These are phyloP conservation scores for Magnaporthiopsis rhizophila DNA, from an alignment of 2,329 filamentous ascomycete genomes.

Conservation along the genomic window DNA sequence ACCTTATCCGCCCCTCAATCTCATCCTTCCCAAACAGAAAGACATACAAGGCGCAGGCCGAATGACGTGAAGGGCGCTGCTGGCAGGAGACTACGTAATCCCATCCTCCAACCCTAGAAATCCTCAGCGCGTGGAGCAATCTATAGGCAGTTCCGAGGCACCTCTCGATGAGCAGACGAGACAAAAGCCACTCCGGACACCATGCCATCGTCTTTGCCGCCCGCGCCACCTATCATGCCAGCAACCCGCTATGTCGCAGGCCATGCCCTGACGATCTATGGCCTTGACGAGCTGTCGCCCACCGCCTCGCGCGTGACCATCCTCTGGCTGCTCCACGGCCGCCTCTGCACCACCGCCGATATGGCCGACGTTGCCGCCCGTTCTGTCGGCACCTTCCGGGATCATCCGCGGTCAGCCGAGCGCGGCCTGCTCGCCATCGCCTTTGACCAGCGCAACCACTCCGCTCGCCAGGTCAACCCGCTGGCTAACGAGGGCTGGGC, in stretches of 20 bases:
- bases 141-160: neutral
- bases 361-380: constrained; percentile 71
- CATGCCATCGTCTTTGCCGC: constrained; percentile 21
- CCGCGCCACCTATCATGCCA: constrained; percentile 48
- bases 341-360: constrained; percentile 58
- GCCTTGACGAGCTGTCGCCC: constrained; percentile 62
- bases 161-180: neutral
- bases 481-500: constrained; percentile 72
- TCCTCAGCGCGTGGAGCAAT: neutral
- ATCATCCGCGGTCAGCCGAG: constrained; percentile 18
- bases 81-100: neutral
- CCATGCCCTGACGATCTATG: constrained; percentile 71
- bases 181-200: constrained; percentile 7
- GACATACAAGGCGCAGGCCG: no score
- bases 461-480: constrained; percentile 58
- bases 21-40: neutral
- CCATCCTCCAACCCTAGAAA: neutral
- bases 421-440: constrained; percentile 68
- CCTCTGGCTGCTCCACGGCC: constrained; percentile 87
- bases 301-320: constrained; percentile 53
- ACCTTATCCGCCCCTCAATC: neutral
- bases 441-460: constrained; percentile 94
- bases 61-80: neutral
- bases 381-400: constrained; percentile 56
- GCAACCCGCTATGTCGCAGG: constrained; percentile 67